Conservation (phyloP, 2,329 filamentous ascomycete genomes). For the Fusarium succisae region DNA sequence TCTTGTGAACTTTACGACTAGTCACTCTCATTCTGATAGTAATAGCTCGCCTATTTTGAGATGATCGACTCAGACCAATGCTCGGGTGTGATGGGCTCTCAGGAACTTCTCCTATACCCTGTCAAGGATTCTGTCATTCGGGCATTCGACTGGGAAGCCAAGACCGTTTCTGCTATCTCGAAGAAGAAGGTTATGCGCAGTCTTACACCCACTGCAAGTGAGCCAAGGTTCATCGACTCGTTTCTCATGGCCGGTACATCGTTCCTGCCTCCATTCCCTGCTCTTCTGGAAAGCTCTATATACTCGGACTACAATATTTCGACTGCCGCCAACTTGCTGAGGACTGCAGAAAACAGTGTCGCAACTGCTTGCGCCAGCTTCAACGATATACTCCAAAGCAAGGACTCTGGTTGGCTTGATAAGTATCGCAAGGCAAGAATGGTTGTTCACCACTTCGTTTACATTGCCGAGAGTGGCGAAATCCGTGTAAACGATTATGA, state of each 20-base stretch:
- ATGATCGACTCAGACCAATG: constrained; percentile 72
- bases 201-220: constrained; percentile 69
- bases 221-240: constrained; percentile 83
- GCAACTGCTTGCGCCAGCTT: constrained; percentile 79
- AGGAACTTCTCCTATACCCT: constrained; percentile 87
- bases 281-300: constrained; percentile 69
- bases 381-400: constrained; percentile 78
- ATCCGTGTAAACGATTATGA: constrained; percentile 79
- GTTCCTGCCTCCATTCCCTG: constrained; percentile 82
- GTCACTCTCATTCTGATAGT: constrained; percentile 19
- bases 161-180: constrained; percentile 68
- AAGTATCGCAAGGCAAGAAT: constrained; percentile 88
- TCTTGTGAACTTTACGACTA: not conserved
- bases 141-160: constrained; percentile 73
- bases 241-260: constrained; percentile 84
- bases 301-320: constrained; percentile 70
- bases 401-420: constrained; percentile 80
- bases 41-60: constrained; percentile 80
- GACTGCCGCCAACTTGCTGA: constrained; percentile 82
- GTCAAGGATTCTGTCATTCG: constrained; percentile 78
- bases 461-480: constrained; percentile 80
- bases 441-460: constrained; percentile 87
- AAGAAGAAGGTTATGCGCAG: constrained; percentile 77
- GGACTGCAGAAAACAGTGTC: constrained; percentile 73
- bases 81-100: constrained; percentile 82